phyloP scores from a whole-genome alignment of 148 eudicot genomes.

The Bassia scoparia region DNA sequence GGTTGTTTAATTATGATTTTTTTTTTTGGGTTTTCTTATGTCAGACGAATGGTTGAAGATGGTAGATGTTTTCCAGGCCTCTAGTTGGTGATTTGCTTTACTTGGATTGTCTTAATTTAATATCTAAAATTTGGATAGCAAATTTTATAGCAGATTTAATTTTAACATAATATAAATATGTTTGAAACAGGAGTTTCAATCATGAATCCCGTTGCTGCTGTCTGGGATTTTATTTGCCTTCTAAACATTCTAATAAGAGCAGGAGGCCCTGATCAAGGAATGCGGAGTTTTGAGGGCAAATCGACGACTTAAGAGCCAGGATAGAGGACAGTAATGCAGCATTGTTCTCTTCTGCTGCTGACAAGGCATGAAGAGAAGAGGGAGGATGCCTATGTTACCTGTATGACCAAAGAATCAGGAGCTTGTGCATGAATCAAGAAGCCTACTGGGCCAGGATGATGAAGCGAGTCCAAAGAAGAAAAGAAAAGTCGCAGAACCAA shows the following conservation, averaged over 20 bases:
- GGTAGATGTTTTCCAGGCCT: too few relatives aligned
- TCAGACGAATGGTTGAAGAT: too few relatives aligned
- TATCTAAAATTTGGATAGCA: too few relatives aligned
- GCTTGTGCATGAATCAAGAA: background rate
- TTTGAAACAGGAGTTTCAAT: background rate
- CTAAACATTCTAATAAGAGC: background rate
- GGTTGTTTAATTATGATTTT: too few relatives aligned
- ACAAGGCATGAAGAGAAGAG: constrained; percentile 3
- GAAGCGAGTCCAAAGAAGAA: background rate
- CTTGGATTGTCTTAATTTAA: too few relatives aligned
- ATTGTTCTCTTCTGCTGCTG: background rate
- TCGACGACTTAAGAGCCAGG: background rate
- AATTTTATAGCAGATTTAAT: too few relatives aligned
- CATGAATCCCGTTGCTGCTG: background rate
- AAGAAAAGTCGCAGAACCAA: background rate
- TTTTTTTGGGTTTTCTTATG: too few relatives aligned
- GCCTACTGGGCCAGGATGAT: background rate
- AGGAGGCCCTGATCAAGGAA: background rate
- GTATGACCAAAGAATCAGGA: background rate
- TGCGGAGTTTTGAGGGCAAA: background rate
- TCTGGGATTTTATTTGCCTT: background rate
- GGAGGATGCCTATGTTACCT: background rate
- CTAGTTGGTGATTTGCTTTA: too few relatives aligned
- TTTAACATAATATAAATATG: too few relatives aligned
- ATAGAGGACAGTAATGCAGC: background rate